These are phyloP conservation scores for Termitomyces titanicus DNA, from an alignment of 768 basidiomycete genomes.

Conservation along the genomic window DNA sequence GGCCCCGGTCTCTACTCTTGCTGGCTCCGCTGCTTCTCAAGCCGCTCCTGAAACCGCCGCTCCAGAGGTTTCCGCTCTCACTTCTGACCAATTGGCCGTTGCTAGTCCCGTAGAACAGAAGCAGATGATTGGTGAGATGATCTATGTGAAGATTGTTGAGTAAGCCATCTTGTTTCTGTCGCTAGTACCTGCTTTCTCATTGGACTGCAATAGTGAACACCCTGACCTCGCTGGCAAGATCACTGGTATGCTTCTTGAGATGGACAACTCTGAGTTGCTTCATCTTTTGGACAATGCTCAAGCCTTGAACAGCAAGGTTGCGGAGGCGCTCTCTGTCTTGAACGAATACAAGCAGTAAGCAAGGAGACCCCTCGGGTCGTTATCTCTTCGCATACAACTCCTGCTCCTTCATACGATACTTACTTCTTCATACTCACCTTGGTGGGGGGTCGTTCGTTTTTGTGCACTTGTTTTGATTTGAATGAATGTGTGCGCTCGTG, in stretches of 20 bases:
- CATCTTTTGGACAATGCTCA: constrained; percentile 82
- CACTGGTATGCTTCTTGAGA: constrained; percentile 98
- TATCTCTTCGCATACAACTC: constrained; percentile 29
- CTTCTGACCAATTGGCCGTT: constrained; percentile 46
- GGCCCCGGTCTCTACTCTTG: constrained; percentile 40
- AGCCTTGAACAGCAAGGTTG: constrained; percentile 85
- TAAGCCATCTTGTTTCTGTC: constrained; percentile 38
- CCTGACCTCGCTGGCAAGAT: constrained; percentile 98
- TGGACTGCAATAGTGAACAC: constrained; percentile 49
- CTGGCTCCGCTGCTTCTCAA: constrained; percentile 28
- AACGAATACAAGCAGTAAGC: constrained; percentile 61
- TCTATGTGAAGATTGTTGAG: constrained; percentile 88
- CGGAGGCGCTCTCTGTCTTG: constrained; percentile 86
- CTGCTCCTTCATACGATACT: constrained; percentile 25
- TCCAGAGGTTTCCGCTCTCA: constrained; percentile 40
- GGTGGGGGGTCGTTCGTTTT: constrained; percentile 29
- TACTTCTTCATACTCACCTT: constrained; percentile 19
- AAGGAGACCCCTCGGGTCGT: constrained; percentile 17
- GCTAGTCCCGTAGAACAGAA: constrained; percentile 89
- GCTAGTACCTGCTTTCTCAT: constrained; percentile 7
- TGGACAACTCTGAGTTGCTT: constrained; percentile 93
- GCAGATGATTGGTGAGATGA: constrained; percentile 96
- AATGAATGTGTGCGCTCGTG: constrained; percentile 4
- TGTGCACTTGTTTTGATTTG: constrained; percentile 6
- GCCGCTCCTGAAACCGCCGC: constrained; percentile 39